These are phyloP conservation scores for Teratosphaeria viscida DNA, from an alignment of 2,329 filamentous ascomycete genomes.

Conservation along the genomic window DNA sequence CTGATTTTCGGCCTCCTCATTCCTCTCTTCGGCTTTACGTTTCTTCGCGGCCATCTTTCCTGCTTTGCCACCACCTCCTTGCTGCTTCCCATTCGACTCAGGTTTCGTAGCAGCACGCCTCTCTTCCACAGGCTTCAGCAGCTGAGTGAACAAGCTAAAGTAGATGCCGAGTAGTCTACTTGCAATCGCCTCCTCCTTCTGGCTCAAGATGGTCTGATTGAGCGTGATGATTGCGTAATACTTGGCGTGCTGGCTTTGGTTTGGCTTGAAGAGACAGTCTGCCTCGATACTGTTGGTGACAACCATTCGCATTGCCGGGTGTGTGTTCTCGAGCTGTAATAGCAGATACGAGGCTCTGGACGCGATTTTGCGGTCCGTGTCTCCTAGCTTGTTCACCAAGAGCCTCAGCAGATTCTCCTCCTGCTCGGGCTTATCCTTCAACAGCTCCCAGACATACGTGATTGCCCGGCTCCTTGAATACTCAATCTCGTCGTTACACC, in stretches of 20 bases:
- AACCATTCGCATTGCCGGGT: conserved; percentile 87
- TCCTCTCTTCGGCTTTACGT: conserved; percentile 30
- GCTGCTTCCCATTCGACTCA: conserved; percentile 16
- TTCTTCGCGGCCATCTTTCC: conserved; percentile 44
- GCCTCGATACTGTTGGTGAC: conserved; percentile 78
- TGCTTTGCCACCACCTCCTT: conserved; percentile 45
- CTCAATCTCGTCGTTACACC: conserved; percentile 92
- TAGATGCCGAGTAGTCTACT: conserved; percentile 79
- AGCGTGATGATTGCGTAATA: conserved; percentile 96
- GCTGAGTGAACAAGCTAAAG: conserved; percentile 74
- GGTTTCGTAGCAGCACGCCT: background rate
- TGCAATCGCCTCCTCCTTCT: conserved; percentile 70
- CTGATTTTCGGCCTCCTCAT: conserved; percentile 40
- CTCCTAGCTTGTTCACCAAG: conserved; percentile 91
- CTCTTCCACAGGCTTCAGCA: conserved; percentile 56
- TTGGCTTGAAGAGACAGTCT: conserved; percentile 76
- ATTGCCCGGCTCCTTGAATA: conserved; percentile 81
- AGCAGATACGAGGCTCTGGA: conserved; percentile 87
- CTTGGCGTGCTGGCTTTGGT: conserved; percentile 77
- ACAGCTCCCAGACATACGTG: conserved; percentile 80
- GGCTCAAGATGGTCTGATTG: conserved; percentile 89
- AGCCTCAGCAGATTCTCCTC: conserved; percentile 86
- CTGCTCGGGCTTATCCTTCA: conserved; percentile 95
- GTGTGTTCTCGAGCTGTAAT: conserved; percentile 78
- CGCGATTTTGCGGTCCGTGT: conserved; percentile 89